phyloP scores from a whole-genome alignment of 768 basidiomycete species.

The Suillus bovinus region DNA sequence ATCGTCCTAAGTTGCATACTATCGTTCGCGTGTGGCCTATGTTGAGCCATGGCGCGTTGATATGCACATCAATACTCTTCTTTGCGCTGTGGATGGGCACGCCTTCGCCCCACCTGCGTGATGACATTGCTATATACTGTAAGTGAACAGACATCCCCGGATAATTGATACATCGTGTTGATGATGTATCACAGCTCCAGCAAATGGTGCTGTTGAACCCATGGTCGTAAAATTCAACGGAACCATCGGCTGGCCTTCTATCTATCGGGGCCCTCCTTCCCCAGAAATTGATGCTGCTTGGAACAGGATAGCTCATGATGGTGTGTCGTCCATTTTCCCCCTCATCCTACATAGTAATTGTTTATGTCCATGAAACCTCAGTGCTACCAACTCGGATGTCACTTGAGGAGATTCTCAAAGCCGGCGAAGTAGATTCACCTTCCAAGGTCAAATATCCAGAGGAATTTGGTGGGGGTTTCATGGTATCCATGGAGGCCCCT shows the following conservation, averaged over 20 bases:
- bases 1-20: too few relatives aligned
- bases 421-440: conserved; percentile 6
- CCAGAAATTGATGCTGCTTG: too few relatives aligned
- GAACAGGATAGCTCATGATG: background rate
- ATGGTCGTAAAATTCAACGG: conserved; percentile 10
- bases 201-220: conserved; percentile 12
- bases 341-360: background rate
- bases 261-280: too few relatives aligned
- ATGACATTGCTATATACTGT: conserved; percentile 4
- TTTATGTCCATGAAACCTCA: background rate
- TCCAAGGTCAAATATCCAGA: conserved; percentile 10
- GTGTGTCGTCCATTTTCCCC: background rate
- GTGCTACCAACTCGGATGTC: conserved; percentile 10
- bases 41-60: too few relatives aligned
- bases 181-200: conserved; percentile 3
- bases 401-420: conserved; percentile 4
- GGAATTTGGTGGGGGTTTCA: conserved; percentile 10
- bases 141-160: background rate
- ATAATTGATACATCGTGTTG: background rate
- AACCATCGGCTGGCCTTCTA: conserved; percentile 3
- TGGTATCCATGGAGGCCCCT: conserved; percentile 9
- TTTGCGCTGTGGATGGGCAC: too few relatives aligned
- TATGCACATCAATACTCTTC: too few relatives aligned
- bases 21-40: too few relatives aligned
- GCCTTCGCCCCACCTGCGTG: too few relatives aligned